Evolutionary conservation across 2,329 filamentous ascomycete genomes (phyloP).

Genomic region (Nannizziopsis barbatae): DNA sequence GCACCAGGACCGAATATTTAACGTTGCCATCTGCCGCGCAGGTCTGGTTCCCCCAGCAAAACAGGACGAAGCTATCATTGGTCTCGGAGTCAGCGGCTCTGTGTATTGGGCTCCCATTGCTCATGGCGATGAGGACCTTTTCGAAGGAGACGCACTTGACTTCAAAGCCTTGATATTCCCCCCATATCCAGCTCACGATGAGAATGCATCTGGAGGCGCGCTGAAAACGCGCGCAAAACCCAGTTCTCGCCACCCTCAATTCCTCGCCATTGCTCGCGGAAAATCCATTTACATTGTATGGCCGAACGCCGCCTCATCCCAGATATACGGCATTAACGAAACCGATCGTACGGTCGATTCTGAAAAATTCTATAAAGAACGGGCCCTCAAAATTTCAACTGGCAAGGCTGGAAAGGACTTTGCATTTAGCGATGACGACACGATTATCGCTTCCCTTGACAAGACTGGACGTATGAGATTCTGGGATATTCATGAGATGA

Average conservation of each 20-base stretch:
- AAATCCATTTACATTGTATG: constrained; percentile 89
- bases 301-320: constrained; percentile 44
- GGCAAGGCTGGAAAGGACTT: constrained; percentile 98
- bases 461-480: constrained; percentile 95
- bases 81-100: constrained; percentile 84
- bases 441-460: constrained; percentile 85
- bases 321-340: constrained; percentile 40
- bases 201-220: constrained; percentile 81
- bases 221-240: constrained; percentile 91
- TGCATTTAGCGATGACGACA: constrained; percentile 92
- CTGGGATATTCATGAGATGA: constrained; percentile 86
- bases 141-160: constrained; percentile 68
- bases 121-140: constrained; percentile 64
- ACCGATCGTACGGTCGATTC: constrained; percentile 60
- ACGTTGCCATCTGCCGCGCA: constrained; percentile 69
- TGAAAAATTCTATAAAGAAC: constrained; percentile 75
- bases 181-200: constrained; percentile 72
- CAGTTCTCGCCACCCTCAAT: constrained; percentile 79
- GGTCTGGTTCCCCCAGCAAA: constrained; percentile 42
- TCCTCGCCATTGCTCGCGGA: constrained; percentile 88
- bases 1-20: constrained; percentile 88
- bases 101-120: constrained; percentile 90
- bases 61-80: constrained; percentile 71
- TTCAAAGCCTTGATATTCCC: constrained; percentile 81
- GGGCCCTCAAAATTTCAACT: constrained; percentile 84